These are phyloP conservation scores for Colletotrichum camelliae DNA, from an alignment of 2,329 filamentous ascomycete genomes.

Conservation along the genomic window DNA sequence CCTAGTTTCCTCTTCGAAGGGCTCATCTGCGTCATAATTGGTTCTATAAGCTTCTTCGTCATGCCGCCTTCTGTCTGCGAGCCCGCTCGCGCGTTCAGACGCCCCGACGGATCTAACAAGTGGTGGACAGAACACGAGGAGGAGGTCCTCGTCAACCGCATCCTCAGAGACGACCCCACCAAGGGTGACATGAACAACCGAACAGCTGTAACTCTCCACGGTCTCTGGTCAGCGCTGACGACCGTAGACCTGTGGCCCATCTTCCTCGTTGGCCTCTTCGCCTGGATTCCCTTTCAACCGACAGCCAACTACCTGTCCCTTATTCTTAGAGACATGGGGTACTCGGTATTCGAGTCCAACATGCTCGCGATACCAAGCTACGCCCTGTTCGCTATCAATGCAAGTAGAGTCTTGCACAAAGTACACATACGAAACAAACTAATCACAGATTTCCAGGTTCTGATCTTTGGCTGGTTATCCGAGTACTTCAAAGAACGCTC, in stretches of 20 bases:
- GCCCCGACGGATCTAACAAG: constrained; percentile 42
- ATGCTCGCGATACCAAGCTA: constrained; percentile 25
- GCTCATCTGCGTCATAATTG: constrained; percentile 40
- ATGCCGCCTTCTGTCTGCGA: constrained; percentile 27
- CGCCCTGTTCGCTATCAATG: constrained; percentile 19
- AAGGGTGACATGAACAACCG: constrained; percentile 66
- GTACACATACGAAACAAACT: constrained; percentile 41
- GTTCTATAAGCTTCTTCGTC: constrained; percentile 36
- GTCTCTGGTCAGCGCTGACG: constrained; percentile 55
- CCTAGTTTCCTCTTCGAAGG: constrained; percentile 40
- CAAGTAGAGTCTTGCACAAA: constrained; percentile 56
- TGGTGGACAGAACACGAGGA: constrained; percentile 59
- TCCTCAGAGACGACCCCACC: constrained; percentile 58
- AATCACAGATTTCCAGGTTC: constrained; percentile 25
- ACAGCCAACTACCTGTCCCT: constrained; percentile 28
- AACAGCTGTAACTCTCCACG: constrained; percentile 53
- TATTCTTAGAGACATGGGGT: constrained; percentile 25
- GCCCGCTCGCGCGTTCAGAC: not conserved
- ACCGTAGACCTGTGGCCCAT: constrained; percentile 55
- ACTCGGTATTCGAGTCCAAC: constrained; percentile 54
- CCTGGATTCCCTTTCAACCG: constrained; percentile 31
- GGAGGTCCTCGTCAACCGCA: constrained; percentile 60
- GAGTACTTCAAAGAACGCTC: constrained; percentile 54
- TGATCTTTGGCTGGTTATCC: constrained; percentile 46
- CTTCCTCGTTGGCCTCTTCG: constrained; percentile 52